Evolutionary conservation across 306 rosid genomes (phyloP).

Genomic region (Vicia sativa): DNA sequence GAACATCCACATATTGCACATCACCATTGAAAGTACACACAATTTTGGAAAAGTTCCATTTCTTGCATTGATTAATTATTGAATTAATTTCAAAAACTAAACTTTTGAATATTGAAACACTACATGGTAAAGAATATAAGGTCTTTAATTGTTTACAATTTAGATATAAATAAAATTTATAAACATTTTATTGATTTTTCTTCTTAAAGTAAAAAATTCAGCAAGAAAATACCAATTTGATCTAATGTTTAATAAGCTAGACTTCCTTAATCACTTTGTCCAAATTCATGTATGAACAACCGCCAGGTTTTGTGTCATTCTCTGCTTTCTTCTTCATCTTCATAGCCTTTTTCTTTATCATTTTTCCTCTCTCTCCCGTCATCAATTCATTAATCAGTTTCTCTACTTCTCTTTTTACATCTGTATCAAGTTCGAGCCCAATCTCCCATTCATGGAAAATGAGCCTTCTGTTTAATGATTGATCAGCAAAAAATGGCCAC

Average conservation of each 20-base stretch:
- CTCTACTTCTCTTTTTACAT: constrained; percentile 19
- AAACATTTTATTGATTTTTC: too few species aligned
- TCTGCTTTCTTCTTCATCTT: constrained; percentile 15
- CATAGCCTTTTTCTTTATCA: background rate
- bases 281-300: background rate
- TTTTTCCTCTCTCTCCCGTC: constrained; percentile 27
- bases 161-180: too few species aligned
- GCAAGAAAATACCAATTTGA: background rate
- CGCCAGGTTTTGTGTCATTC: background rate
- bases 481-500: constrained; percentile 13
- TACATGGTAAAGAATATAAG: too few species aligned
- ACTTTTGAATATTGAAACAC: too few species aligned
- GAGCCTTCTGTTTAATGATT: constrained; percentile 9
- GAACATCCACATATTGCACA: too few species aligned
- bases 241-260: background rate
- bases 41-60: too few species aligned
- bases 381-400: constrained; percentile 25
- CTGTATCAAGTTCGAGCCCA: background rate
- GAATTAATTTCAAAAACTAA: too few species aligned
- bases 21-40: too few species aligned
- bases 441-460: background rate
- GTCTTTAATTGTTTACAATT: too few species aligned
- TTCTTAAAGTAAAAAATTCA: too few species aligned
- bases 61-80: too few species aligned
- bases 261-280: background rate